Percentiles rank a stretch among this genome's conserved stretches.
Conservation (phyloP, 306 rosid genomes). For the Vicia sativa region DNA sequence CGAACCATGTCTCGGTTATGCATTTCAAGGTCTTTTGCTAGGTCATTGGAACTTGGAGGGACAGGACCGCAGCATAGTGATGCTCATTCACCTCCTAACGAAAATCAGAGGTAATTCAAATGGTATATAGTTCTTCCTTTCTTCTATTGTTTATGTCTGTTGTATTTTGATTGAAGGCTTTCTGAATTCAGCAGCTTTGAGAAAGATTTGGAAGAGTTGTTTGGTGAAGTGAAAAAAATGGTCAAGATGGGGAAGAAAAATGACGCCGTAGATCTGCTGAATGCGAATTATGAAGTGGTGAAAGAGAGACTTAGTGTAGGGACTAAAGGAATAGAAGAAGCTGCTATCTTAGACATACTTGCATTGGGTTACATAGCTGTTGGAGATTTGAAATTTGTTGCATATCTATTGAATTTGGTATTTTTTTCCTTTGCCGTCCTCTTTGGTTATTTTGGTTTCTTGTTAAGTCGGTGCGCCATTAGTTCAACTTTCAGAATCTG, state of each 20-base stretch:
- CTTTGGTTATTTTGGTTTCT: constrained; percentile 33
- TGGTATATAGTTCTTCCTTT: not conserved
- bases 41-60: constrained; percentile 44
- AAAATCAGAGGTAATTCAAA: constrained; percentile 52
- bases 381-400: constrained; percentile 69
- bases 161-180: not conserved
- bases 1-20: constrained; percentile 34
- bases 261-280: constrained; percentile 69
- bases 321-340: constrained; percentile 75
- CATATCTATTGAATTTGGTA: constrained; percentile 61
- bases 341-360: constrained; percentile 70
- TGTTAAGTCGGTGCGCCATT: not conserved
- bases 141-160: constrained; percentile 13
- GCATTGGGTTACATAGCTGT: constrained; percentile 83
- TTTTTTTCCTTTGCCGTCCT: constrained; percentile 16
- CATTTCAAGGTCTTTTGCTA: constrained; percentile 46
- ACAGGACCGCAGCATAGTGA: constrained; percentile 29
- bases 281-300: constrained; percentile 80
- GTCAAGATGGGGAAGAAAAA: constrained; percentile 57
- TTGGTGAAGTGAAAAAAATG: constrained; percentile 79
- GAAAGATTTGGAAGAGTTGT: constrained; percentile 72
- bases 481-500: constrained; percentile 20
- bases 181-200: constrained; percentile 43
- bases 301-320: constrained; percentile 71
- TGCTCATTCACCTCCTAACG: constrained; percentile 45